These are phyloP conservation scores for Gymnopilus junonius DNA, from an alignment of 768 basidiomycete genomes.

Conservation along the genomic window DNA sequence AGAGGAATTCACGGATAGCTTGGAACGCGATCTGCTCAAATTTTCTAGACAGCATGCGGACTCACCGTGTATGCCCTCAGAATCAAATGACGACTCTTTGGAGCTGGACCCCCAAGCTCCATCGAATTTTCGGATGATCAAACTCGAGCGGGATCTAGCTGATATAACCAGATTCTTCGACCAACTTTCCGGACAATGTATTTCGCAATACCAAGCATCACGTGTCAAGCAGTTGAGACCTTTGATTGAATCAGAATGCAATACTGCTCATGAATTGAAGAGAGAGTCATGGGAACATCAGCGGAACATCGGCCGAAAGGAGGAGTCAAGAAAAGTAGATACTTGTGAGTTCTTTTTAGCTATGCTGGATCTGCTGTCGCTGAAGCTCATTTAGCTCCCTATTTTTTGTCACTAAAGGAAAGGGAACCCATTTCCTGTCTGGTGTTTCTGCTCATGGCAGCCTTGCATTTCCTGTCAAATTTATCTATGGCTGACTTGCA, in stretches of 20 bases:
- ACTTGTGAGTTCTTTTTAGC: neutral
- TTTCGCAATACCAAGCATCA: neutral
- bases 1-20: neutral
- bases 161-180: neutral
- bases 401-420: neutral
- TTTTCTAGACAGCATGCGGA: neutral
- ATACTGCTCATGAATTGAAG: neutral
- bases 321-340: neutral
- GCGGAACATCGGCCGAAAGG: neutral
- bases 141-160: neutral
- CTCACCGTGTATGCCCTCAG: neutral
- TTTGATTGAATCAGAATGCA: neutral
- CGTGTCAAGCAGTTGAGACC: neutral
- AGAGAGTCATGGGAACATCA: neutral
- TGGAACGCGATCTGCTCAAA: neutral
- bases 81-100: neutral
- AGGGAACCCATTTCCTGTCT: slow-evolving; percentile 8
- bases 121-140: neutral
- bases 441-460: neutral
- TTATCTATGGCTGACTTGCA: slow-evolving; percentile 6
- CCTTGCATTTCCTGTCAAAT: slow-evolving; percentile 9
- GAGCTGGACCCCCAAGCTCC: neutral
- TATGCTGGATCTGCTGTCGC: neutral
- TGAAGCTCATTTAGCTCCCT: neutral
- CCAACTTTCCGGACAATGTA: neutral